phyloP scores from a whole-genome alignment of 2,329 filamentous ascomycete genomes.

The Venturia aucupariae region DNA sequence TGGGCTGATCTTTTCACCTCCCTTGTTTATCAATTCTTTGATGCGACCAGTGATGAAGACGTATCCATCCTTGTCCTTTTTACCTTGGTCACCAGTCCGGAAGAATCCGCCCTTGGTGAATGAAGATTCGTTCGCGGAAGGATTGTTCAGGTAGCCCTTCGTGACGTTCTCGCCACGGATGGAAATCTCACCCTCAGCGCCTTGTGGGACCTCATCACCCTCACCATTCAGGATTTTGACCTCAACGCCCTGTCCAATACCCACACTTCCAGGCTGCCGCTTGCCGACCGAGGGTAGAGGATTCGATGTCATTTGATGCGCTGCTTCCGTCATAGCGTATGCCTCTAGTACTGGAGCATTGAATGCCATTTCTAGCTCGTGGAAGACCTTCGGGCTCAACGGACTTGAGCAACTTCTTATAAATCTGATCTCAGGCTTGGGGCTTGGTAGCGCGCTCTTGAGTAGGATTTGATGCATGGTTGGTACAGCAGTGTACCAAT shows the following conservation, averaged over 20 bases:
- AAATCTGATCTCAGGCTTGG: slow-evolving; percentile 67
- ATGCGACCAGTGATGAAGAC: slow-evolving; percentile 82
- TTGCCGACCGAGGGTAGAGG: slow-evolving; percentile 54
- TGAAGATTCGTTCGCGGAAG: slow-evolving; percentile 61
- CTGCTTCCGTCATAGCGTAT: slow-evolving; percentile 87
- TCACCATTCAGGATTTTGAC: slow-evolving; percentile 64
- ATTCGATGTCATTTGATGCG: slow-evolving; percentile 73
- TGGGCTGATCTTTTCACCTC: slow-evolving; percentile 80
- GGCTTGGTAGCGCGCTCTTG: slow-evolving; percentile 58
- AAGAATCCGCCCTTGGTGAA: slow-evolving; percentile 74
- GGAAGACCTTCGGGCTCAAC: slow-evolving; percentile 70
- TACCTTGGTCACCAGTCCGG: slow-evolving; percentile 79
- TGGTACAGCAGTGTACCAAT: slow-evolving; percentile 90
- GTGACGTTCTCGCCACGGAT: slow-evolving; percentile 78
- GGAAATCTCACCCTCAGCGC: slow-evolving; percentile 71
- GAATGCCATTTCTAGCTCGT: slow-evolving; percentile 67
- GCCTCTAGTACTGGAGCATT: slow-evolving; percentile 77
- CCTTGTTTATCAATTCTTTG: slow-evolving; percentile 88
- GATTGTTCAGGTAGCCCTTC: slow-evolving; percentile 76
- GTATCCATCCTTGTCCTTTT: slow-evolving; percentile 70
- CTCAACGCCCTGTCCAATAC: slow-evolving; percentile 74
- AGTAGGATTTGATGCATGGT: slow-evolving; percentile 87
- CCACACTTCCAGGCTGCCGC: slow-evolving; percentile 73
- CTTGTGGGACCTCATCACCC: slow-evolving; percentile 59
- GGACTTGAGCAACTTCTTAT: slow-evolving; percentile 83